Conservation (phyloP, 2,329 filamentous ascomycete species). For the Cladosporium austrohemisphaericum region DNA sequence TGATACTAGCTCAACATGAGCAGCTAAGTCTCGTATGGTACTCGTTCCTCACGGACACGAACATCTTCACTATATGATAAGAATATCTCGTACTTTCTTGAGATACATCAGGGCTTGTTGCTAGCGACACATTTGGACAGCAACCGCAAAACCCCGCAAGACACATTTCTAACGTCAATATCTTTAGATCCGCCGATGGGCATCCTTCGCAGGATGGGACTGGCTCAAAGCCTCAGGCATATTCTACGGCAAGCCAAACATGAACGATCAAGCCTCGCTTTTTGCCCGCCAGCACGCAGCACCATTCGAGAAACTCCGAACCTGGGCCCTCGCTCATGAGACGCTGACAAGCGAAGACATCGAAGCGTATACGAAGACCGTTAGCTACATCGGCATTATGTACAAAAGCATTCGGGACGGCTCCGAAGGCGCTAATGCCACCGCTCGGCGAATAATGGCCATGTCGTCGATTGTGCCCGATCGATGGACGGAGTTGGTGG, state of each 20-base stretch:
- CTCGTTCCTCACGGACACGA: no score
- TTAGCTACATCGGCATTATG: slow-evolving; percentile 24
- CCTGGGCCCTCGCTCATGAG: slow-evolving; percentile 23
- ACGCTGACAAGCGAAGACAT: slow-evolving; percentile 19
- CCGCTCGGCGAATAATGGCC: slow-evolving; percentile 24
- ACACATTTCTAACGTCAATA: no score
- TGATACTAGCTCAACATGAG: no score
- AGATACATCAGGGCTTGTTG: no score
- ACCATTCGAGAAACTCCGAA: slow-evolving; percentile 24
- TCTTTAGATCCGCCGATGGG: slow-evolving; percentile 9
- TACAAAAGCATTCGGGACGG: slow-evolving; percentile 23
- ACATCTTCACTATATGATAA: no score
- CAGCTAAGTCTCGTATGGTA: no score
- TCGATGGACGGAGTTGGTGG: slow-evolving; percentile 25
- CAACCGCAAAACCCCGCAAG: no score
- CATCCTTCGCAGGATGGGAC: slow-evolving; percentile 1
- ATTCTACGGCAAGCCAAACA: slow-evolving; percentile 22
- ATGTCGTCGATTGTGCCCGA: slow-evolving; percentile 25
- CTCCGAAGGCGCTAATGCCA: slow-evolving; percentile 20
- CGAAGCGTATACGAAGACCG: slow-evolving; percentile 20
- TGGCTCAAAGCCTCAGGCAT: slow-evolving; percentile 14
- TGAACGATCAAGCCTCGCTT: slow-evolving; percentile 21
- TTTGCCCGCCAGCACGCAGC: slow-evolving; percentile 22
- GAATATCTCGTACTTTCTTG: no score
- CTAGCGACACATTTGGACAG: no score